Conservation (phyloP, 306 rosid species). For the Casuarina glauca region DNA sequence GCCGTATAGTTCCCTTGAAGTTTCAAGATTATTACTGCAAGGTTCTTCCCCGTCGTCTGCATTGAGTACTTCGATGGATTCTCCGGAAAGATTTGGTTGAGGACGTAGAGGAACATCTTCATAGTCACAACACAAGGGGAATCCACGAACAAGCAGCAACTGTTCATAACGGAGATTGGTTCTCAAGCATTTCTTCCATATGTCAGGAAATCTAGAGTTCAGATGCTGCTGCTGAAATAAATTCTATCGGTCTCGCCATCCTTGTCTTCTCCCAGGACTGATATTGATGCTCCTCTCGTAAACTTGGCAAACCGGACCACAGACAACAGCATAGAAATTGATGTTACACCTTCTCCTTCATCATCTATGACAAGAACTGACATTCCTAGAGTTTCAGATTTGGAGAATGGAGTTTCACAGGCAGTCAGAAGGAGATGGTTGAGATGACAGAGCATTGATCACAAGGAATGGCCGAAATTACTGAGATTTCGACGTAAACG, state of each 20-base stretch:
- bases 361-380: conserved; percentile 43
- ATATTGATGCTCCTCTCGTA: conserved; percentile 17
- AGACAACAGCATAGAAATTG: conserved; percentile 30
- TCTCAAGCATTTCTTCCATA: conserved; percentile 28
- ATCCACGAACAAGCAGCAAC: conserved; percentile 24
- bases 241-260: conserved; percentile 30
- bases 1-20: conserved; percentile 29
- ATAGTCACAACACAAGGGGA: conserved; percentile 28
- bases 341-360: conserved; percentile 33
- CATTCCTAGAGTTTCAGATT: conserved; percentile 30
- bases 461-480: conserved; percentile 21
- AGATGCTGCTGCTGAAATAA: conserved; percentile 41
- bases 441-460: conserved; percentile 37
- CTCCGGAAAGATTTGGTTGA: conserved; percentile 61
- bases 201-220: conserved; percentile 33
- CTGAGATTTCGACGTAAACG: conserved; percentile 12
- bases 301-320: conserved; percentile 36
- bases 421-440: conserved; percentile 62
- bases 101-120: conserved; percentile 57
- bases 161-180: conserved; percentile 30
- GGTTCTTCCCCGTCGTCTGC: conserved; percentile 65
- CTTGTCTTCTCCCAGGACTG: conserved; percentile 36
- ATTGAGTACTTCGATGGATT: conserved; percentile 58
- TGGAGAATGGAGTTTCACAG: conserved; percentile 30
- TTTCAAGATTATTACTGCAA: conserved; percentile 52